Conservation (phyloP, 345 rosid species). For the Melaleuca alternifolia region DNA sequence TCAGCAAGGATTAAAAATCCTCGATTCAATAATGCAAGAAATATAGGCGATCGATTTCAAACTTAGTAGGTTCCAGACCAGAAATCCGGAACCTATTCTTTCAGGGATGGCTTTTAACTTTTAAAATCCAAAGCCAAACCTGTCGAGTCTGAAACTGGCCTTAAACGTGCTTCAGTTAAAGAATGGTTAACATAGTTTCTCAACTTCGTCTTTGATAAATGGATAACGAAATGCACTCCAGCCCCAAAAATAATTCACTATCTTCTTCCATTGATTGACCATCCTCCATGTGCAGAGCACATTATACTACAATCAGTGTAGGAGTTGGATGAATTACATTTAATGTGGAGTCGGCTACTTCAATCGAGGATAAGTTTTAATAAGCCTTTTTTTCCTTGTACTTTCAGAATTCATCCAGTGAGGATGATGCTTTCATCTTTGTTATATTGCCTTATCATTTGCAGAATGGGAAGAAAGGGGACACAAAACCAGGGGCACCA, state of each 20-base stretch:
- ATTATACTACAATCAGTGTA: neutral
- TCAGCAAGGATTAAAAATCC: neutral
- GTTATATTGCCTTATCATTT: neutral
- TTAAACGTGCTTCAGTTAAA: neutral
- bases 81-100: neutral
- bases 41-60: neutral
- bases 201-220: neutral
- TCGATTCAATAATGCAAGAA: neutral
- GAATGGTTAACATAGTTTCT: neutral
- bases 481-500: neutral
- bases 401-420: neutral
- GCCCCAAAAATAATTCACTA: neutral
- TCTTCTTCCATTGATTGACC: neutral
- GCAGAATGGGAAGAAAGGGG: neutral
- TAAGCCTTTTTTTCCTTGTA: neutral
- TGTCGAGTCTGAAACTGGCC: fast-evolving
- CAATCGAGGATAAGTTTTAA: neutral
- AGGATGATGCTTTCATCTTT: neutral
- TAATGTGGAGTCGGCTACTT: neutral
- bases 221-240: neutral
- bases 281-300: neutral
- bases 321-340: neutral
- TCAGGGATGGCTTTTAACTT: fast-evolving
- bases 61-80: neutral
- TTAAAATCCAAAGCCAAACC: fast-evolving